Evolutionary conservation across 192 early-diverging fungal genomes (phyloP).

Genomic region (Podila clonocystis): DNA sequence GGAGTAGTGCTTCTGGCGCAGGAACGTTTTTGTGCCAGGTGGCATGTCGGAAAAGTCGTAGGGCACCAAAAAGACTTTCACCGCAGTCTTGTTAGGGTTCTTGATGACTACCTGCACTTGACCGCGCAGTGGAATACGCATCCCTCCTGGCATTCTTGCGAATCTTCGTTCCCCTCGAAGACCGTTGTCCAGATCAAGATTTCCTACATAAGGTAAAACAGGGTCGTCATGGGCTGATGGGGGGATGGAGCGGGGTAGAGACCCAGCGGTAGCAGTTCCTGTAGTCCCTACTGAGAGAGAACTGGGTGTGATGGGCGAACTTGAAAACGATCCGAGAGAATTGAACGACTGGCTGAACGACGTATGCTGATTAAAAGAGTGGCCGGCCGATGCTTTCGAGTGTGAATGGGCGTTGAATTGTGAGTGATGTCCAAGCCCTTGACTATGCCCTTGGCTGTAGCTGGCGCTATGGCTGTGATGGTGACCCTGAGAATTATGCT

Average conservation of each 20-base stretch:
- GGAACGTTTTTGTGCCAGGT: slow-evolving; percentile 74
- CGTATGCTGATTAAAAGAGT: slow-evolving; percentile 12
- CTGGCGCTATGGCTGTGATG: background rate
- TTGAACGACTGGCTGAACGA: slow-evolving; percentile 24
- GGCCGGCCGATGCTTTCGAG: background rate
- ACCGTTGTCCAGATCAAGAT: slow-evolving; percentile 68
- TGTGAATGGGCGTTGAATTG: background rate
- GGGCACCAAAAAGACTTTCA: slow-evolving; percentile 82
- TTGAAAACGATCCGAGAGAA: slow-evolving; percentile 23
- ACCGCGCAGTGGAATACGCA: slow-evolving; percentile 75
- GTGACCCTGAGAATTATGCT: slow-evolving; percentile 4
- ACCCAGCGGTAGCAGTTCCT: slow-evolving; percentile 2
- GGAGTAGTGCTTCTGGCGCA: slow-evolving; percentile 81
- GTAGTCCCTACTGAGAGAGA: slow-evolving; percentile 9
- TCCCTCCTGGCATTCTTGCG: slow-evolving; percentile 60
- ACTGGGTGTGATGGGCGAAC: slow-evolving; percentile 12
- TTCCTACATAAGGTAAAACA: slow-evolving; percentile 82
- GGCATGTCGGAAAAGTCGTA: slow-evolving; percentile 87
- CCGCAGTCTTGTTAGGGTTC: slow-evolving; percentile 78
- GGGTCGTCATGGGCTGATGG: slow-evolving; percentile 54
- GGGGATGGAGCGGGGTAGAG: slow-evolving; percentile 12
- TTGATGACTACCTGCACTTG: slow-evolving; percentile 87
- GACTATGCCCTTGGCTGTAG: background rate
- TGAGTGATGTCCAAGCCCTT: background rate
- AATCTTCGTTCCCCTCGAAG: slow-evolving; percentile 51